These are phyloP conservation scores for Cordyceps militaris DNA, from an alignment of 2,329 filamentous ascomycete genomes.

Conservation along the genomic window DNA sequence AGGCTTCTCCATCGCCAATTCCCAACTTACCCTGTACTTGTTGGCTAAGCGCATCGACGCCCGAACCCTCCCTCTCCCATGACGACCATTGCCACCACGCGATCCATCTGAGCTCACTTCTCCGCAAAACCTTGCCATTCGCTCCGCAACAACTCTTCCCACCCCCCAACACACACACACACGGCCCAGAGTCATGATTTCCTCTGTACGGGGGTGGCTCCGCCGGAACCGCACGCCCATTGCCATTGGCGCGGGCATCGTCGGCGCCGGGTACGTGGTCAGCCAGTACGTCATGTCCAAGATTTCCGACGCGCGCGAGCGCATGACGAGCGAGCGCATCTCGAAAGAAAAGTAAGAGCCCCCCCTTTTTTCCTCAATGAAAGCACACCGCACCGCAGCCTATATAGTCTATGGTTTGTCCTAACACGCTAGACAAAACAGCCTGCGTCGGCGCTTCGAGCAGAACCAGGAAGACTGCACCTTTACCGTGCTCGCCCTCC, in stretches of 20 bases:
- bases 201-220: conserved; percentile 81
- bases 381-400: not conserved
- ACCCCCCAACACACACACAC: not conserved
- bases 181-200: conserved; percentile 43
- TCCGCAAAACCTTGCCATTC: not conserved
- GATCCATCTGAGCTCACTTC: not conserved
- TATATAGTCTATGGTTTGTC: not conserved
- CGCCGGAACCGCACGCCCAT: conserved; percentile 85
- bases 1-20: not conserved
- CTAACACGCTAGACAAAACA: conserved; percentile 43
- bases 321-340: conserved; percentile 93
- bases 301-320: conserved; percentile 87
- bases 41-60: not conserved
- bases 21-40: not conserved
- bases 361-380: not conserved
- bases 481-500: conserved; percentile 90
- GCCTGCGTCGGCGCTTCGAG: conserved; percentile 89
- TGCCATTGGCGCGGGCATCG: conserved; percentile 77
- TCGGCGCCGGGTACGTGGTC: conserved; percentile 85
- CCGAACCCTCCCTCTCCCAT: not conserved
- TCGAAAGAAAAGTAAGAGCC: conserved; percentile 82
- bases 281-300: conserved; percentile 90
- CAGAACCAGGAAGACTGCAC: conserved; percentile 99
- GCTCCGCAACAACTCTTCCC: not conserved
- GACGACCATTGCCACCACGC: not conserved